Evolutionary conservation across 2,329 filamentous ascomycete species (phyloP).

Genomic region (Monilinia aucupariae): DNA sequence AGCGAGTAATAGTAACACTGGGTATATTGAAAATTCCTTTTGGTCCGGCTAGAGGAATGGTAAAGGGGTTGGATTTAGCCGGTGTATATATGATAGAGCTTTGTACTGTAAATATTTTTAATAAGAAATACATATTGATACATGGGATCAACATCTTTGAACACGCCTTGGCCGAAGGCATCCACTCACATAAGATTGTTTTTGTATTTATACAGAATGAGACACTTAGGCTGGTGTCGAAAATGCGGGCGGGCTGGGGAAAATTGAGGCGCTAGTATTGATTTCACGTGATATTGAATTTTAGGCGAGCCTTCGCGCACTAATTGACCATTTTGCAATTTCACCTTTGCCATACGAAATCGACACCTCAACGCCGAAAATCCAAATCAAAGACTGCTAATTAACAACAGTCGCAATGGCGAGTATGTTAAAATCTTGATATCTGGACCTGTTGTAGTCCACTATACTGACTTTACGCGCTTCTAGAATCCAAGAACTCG

Average conservation of each 20-base stretch:
- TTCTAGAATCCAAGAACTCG: constrained; percentile 91
- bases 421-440: constrained; percentile 11
- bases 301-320: constrained; percentile 8
- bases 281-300: not conserved
- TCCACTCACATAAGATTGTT: not conserved
- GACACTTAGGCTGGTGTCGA: not conserved
- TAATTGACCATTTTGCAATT: not conserved
- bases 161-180: not conserved
- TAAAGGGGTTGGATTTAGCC: not conserved
- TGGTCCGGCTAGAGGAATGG: not conserved
- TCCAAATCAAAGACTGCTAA: constrained; percentile 13
- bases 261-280: not conserved
- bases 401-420: constrained; percentile 19
- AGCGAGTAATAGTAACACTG: constrained; percentile 10
- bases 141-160: not conserved
- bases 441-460: not conserved
- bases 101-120: constrained; percentile 15
- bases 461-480: constrained; percentile 2
- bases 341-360: not conserved
- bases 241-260: not conserved
- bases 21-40: constrained; percentile 8
- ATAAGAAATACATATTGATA: not conserved
- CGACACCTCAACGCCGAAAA: constrained; percentile 9
- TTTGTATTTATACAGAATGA: not conserved
- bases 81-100: constrained; percentile 7